phyloP scores from a whole-genome alignment of 371 early-diverging fungal species.

The Sporodiniella umbellata region DNA sequence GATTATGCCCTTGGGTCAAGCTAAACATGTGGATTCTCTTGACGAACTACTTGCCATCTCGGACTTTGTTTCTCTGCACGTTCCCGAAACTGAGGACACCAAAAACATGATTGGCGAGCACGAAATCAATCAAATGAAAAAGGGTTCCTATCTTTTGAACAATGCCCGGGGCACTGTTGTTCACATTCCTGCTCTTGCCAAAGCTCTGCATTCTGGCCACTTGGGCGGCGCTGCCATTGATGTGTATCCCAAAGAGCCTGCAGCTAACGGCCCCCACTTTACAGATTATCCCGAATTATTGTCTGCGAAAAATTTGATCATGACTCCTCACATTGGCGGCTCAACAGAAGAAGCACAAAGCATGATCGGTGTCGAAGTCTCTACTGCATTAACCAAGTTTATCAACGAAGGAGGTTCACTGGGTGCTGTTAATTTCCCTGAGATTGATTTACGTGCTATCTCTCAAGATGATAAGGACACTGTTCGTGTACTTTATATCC shows the following conservation, averaged over 20 bases:
- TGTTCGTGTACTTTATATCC: constrained; percentile 87
- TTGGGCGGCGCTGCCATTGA: constrained; percentile 94
- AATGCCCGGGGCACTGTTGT: constrained; percentile 94
- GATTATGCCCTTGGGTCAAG: constrained; percentile 92
- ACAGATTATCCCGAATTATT: constrained; percentile 66
- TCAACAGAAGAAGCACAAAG: constrained; percentile 98
- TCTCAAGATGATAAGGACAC: constrained; percentile 63
- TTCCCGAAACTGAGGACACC: constrained; percentile 95
- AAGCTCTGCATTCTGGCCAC: constrained; percentile 80
- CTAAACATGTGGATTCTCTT: constrained; percentile 55
- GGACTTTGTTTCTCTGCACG: constrained; percentile 93
- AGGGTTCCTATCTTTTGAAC: constrained; percentile 88
- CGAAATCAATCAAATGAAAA: constrained; percentile 79
- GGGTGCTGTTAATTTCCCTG: constrained; percentile 97
- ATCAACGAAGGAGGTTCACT: constrained; percentile 84
- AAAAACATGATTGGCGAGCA: constrained; percentile 90
- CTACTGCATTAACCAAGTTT: constrained; percentile 73
- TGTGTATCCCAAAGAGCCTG: constrained; percentile 94
- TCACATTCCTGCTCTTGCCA: constrained; percentile 82
- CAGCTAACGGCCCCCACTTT: constrained; percentile 80
- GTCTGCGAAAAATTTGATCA: constrained; percentile 87
- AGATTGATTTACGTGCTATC: constrained; percentile 83
- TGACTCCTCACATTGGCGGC: constrained; percentile 98
- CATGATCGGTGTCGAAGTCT: constrained; percentile 95
- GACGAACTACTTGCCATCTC: constrained; percentile 74